phyloP scores from a whole-genome alignment of 257 asterid genomes.

The Solanum appendiculatum region DNA sequence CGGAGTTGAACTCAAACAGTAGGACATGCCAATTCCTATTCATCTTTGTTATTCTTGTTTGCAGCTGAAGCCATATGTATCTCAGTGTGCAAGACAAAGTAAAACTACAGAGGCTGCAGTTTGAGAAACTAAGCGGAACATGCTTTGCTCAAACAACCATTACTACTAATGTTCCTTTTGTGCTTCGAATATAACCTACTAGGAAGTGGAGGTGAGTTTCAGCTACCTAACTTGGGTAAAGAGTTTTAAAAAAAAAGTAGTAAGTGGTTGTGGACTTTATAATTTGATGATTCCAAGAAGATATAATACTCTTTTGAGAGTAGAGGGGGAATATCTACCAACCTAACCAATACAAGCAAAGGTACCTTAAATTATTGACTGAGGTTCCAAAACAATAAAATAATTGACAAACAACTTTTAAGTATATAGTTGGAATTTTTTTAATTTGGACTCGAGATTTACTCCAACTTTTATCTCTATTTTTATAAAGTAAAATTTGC shows the following conservation, averaged over 20 bases:
- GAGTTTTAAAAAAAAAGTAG: background rate
- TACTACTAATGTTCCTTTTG: background rate
- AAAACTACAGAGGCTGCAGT: constrained; percentile 3
- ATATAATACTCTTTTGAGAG: background rate
- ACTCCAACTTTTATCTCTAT: no score
- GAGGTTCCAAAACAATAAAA: background rate
- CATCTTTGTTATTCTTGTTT: background rate
- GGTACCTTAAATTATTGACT: background rate
- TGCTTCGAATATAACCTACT: no score
- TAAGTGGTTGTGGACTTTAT: background rate
- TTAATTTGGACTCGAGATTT: background rate
- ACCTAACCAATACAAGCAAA: background rate
- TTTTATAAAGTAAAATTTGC: background rate
- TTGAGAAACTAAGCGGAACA: background rate
- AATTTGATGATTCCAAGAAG: background rate
- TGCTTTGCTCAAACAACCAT: background rate
- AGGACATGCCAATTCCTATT: background rate
- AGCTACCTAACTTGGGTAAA: background rate
- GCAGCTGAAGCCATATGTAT: constrained; percentile 72
- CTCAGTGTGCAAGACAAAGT: constrained; percentile 41
- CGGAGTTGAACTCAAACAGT: background rate
- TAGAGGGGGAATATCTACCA: background rate
- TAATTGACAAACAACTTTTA: background rate
- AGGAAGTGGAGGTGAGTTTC: no score
- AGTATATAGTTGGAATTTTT: background rate